Evolutionary conservation across 2,329 filamentous ascomycete genomes (phyloP).

Genomic region (Colletotrichum spinosum): DNA sequence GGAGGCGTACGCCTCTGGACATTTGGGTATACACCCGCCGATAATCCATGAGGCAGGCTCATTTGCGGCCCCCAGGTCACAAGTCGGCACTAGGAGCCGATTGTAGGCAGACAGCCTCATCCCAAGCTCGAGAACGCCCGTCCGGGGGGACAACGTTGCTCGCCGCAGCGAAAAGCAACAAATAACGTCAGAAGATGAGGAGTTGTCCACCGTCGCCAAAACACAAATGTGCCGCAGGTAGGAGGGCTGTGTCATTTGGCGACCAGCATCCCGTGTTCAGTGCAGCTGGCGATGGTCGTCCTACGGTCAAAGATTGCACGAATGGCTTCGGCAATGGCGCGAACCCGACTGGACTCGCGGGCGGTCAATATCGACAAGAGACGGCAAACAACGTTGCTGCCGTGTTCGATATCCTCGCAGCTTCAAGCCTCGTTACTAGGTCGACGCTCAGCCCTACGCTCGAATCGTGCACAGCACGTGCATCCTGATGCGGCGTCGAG

Average conservation of each 20-base stretch:
- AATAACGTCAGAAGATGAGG: not conserved
- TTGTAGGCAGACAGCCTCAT: not conserved
- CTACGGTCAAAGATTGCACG: not conserved
- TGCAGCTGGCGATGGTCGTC: conserved; percentile 1
- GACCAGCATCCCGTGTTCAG: conserved; percentile 5
- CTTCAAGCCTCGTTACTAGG: conserved; percentile 6
- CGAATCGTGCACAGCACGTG: conserved; percentile 6
- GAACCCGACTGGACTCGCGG: not conserved
- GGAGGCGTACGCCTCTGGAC: no score
- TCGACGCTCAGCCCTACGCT: conserved; percentile 30
- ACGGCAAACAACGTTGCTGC: not conserved
- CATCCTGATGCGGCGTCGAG: conserved; percentile 3
- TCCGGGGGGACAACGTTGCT: not conserved
- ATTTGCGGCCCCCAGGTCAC: conserved; percentile 4
- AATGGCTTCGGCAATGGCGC: conserved; percentile 4
- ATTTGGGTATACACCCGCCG: no score
- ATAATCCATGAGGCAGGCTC: not conserved
- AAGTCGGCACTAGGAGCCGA: conserved; percentile 3
- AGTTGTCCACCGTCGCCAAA: not conserved
- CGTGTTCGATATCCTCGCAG: conserved; percentile 1
- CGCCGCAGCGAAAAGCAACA: not conserved
- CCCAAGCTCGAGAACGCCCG: conserved; percentile 21
- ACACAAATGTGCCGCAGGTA: conserved; percentile 8
- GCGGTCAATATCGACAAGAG: not conserved
- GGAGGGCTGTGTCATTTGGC: conserved; percentile 4